phyloP scores from a whole-genome alignment of 306 rosid genomes.

The Trifolium subterraneum region DNA sequence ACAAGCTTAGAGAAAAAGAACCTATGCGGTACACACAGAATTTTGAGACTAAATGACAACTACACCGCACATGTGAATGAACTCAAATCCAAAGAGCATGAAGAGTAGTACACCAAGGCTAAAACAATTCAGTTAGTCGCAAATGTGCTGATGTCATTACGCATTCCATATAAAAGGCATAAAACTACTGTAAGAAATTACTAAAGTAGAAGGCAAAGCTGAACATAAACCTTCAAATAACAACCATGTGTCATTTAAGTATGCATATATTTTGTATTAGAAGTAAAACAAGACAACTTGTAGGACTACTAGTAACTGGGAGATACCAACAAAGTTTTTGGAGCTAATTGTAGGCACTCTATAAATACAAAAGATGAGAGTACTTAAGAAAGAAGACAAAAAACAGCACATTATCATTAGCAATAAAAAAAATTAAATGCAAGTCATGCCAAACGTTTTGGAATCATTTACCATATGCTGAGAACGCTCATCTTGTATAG shows the following conservation, averaged over 20 bases:
- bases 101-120: too few relatives aligned
- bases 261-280: not conserved
- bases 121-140: not conserved
- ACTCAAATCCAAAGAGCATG: not conserved
- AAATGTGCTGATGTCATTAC: conserved; percentile 1
- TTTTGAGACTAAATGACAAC: conserved; percentile 18
- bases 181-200: not conserved
- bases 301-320: conserved; percentile 19
- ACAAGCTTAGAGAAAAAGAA: not conserved
- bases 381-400: not conserved
- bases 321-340: conserved; percentile 10
- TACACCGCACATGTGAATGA: conserved; percentile 29
- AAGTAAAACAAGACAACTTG: conserved; percentile 13
- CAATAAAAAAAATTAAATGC: conserved; percentile 1
- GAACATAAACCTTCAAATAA: too few relatives aligned
- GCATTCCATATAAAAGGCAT: not conserved
- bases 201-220: not conserved
- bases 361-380: not conserved
- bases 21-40: not conserved
- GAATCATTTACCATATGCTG: conserved; percentile 74
- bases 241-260: too few relatives aligned
- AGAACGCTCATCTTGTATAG: conserved; percentile 95
- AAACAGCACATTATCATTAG: conserved; percentile 13
- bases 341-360: not conserved
- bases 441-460: conserved; percentile 25